These are phyloP conservation scores for Pholiota molesta DNA, from an alignment of 768 basidiomycete species.

Conservation along the genomic window DNA sequence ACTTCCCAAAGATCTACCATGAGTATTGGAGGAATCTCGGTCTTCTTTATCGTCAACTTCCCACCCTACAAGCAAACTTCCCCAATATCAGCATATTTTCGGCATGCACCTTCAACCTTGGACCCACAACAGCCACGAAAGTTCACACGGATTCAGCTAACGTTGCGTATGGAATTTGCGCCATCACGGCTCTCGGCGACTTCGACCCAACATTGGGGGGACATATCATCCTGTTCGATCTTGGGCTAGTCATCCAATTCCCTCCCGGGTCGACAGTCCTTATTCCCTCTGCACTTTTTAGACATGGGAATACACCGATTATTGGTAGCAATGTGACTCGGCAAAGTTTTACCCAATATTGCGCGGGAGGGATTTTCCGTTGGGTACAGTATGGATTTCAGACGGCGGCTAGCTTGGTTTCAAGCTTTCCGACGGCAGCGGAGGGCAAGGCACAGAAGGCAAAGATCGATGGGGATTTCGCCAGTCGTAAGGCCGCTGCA, in stretches of 20 bases:
- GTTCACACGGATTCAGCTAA: slow-evolving; percentile 9
- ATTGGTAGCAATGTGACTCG: background rate
- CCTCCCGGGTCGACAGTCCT: slow-evolving; percentile 9
- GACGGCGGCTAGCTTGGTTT: background rate
- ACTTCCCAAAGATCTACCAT: too few species aligned
- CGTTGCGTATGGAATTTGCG: slow-evolving; percentile 6
- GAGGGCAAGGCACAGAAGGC: too few species aligned
- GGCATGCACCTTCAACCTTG: slow-evolving; percentile 10
- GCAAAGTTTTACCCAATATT: slow-evolving; percentile 4
- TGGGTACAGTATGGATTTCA: slow-evolving; percentile 6
- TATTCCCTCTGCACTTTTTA: slow-evolving; percentile 5
- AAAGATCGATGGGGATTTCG: too few species aligned
- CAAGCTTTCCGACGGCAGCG: too few species aligned
- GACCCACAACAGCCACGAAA: slow-evolving; percentile 2
- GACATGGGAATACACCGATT: slow-evolving; percentile 5
- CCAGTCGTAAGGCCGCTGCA: too few species aligned
- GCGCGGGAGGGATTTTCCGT: slow-evolving; percentile 6
- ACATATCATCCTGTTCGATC: slow-evolving; percentile 8
- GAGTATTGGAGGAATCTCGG: too few species aligned
- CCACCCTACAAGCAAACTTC: slow-evolving; percentile 2
- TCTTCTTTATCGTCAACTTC: background rate
- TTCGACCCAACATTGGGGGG: slow-evolving; percentile 3
- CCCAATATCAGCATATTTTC: slow-evolving; percentile 2
- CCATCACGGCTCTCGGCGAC: slow-evolving; percentile 5
- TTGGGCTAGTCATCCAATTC: slow-evolving; percentile 3